Percentiles rank a stretch among this genome's conserved stretches.
phyloP scores from a whole-genome alignment of 129 eudicot genomes.

The Deinandra increscens region DNA sequence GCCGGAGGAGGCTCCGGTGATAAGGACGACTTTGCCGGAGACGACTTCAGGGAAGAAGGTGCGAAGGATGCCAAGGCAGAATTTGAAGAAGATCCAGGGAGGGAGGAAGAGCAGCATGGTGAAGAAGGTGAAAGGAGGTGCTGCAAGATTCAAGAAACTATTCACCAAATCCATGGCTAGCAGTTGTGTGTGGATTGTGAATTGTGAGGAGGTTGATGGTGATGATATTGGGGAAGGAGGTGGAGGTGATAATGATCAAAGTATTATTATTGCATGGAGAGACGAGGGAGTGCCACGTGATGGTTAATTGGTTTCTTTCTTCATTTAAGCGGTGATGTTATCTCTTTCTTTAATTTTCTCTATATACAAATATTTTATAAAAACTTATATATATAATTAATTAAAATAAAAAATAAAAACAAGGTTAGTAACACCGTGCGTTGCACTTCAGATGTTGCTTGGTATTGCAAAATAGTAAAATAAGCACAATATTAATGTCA shows the following conservation, averaged over 20 bases:
- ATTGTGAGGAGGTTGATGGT: neutral
- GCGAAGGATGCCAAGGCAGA: slow-evolving; percentile 34
- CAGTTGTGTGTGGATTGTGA: neutral
- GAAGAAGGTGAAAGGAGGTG: slow-evolving; percentile 64
- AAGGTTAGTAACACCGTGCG: too few relatives aligned
- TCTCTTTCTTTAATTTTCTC: neutral
- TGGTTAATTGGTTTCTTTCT: neutral
- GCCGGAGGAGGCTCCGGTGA: slow-evolving; percentile 82
- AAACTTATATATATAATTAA: too few relatives aligned
- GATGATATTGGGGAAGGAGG: neutral
- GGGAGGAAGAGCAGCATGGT: slow-evolving; percentile 46
- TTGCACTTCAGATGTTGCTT: too few relatives aligned
- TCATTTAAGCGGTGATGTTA: slow-evolving; percentile 11
- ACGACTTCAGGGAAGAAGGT: slow-evolving; percentile 46
- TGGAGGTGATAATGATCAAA: neutral
- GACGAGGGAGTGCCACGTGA: slow-evolving; percentile 20
- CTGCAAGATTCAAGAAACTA: slow-evolving; percentile 45
- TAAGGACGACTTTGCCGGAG: slow-evolving; percentile 67
- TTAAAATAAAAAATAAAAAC: too few relatives aligned
- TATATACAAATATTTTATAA: neutral
- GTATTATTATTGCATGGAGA: slow-evolving; percentile 31
- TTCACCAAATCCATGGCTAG: slow-evolving; percentile 47
- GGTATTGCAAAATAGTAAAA: too few relatives aligned
- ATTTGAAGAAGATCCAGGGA: slow-evolving; percentile 49
- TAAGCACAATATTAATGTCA: too few relatives aligned